These are phyloP conservation scores for Boletellus emodensis DNA, from an alignment of 768 basidiomycete species.

Conservation along the genomic window DNA sequence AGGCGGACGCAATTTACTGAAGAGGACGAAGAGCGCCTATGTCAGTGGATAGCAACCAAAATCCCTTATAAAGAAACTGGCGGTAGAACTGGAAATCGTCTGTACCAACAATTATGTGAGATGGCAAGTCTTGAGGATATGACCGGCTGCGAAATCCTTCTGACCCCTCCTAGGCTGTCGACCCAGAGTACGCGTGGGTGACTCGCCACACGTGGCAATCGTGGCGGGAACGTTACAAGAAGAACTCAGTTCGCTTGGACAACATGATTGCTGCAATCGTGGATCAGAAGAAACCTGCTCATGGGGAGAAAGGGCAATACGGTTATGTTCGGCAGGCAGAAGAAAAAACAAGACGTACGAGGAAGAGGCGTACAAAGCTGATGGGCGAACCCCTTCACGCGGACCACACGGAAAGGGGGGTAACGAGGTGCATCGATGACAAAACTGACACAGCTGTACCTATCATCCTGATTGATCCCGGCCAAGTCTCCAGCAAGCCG, in stretches of 20 bases:
- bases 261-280: slow-evolving; percentile 60
- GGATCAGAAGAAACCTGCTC: slow-evolving; percentile 60
- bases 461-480: slow-evolving; percentile 26
- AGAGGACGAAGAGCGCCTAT: slow-evolving; percentile 71
- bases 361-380: slow-evolving; percentile 45
- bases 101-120: slow-evolving; percentile 80
- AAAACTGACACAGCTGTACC: slow-evolving; percentile 11
- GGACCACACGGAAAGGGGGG: slow-evolving; percentile 20
- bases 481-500: slow-evolving; percentile 21
- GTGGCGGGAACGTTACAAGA: slow-evolving; percentile 87
- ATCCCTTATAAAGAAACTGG: slow-evolving; percentile 83
- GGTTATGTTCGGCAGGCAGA: slow-evolving; percentile 76
- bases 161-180: slow-evolving; percentile 42
- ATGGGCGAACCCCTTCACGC: slow-evolving; percentile 22
- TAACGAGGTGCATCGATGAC: slow-evolving; percentile 8
- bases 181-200: slow-evolving; percentile 78
- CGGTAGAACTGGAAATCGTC: slow-evolving; percentile 74
- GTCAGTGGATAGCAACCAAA: slow-evolving; percentile 76
- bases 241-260: slow-evolving; percentile 69
- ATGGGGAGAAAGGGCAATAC: slow-evolving; percentile 78
- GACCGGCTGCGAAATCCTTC: not conserved
- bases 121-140: slow-evolving; percentile 41
- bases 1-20: slow-evolving; percentile 78
- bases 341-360: slow-evolving; percentile 56
- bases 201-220: slow-evolving; percentile 85